phyloP scores from a whole-genome alignment of 2,329 filamentous ascomycete genomes.

The Colletotrichum caudatum region DNA sequence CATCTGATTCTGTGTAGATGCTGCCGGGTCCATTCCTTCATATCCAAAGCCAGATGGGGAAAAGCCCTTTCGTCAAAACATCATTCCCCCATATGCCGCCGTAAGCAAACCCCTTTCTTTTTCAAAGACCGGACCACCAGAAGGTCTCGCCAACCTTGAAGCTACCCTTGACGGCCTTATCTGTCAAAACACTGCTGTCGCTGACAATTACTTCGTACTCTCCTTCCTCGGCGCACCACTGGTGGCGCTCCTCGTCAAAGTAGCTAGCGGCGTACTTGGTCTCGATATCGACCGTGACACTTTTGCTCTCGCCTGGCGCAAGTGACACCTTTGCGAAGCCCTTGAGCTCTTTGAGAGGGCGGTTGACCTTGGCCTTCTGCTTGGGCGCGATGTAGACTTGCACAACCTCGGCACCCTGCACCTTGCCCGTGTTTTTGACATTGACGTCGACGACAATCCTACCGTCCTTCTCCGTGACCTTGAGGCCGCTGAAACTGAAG shows the following conservation, averaged over 20 bases:
- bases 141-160: conserved; percentile 72
- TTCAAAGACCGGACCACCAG: conserved; percentile 75
- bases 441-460: conserved; percentile 60
- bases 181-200: conserved; percentile 65
- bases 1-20: neutral
- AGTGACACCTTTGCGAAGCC: conserved; percentile 70
- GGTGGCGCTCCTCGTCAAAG: conserved; percentile 75
- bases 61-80: neutral
- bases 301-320: conserved; percentile 68
- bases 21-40: conserved; percentile 10
- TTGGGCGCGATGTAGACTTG: conserved; percentile 64
- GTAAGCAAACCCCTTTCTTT: neutral
- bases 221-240: conserved; percentile 76
- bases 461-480: conserved; percentile 54
- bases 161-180: conserved; percentile 60
- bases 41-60: neutral
- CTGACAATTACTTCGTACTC: conserved; percentile 73
- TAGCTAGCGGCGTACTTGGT: conserved; percentile 76
- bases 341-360: conserved; percentile 67
- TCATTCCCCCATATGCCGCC: neutral
- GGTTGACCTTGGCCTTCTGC: conserved; percentile 60
- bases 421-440: conserved; percentile 67
- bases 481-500: conserved; percentile 64
- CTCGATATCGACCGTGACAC: conserved; percentile 66
- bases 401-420: conserved; percentile 60